These are phyloP conservation scores for Cichorium intybus DNA, from an alignment of 140 eudicot species.

Conservation along the genomic window DNA sequence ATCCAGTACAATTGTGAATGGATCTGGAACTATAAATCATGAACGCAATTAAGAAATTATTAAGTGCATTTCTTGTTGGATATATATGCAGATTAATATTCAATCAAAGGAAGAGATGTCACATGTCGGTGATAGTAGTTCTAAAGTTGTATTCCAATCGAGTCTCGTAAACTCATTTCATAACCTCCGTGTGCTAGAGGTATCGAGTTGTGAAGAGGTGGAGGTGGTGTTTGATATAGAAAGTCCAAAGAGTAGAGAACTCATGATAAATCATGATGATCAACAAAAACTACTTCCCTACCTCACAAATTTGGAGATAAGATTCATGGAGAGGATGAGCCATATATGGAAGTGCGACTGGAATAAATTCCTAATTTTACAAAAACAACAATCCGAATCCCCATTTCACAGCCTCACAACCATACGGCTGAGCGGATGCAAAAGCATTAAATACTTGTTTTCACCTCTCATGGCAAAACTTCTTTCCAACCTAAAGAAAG, in stretches of 20 bases:
- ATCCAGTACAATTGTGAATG: not conserved
- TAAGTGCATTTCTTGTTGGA: too few species aligned
- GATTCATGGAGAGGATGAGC: not conserved
- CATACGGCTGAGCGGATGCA: not conserved
- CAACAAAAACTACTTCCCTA: too few species aligned
- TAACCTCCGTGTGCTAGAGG: not conserved
- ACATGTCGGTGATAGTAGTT: too few species aligned
- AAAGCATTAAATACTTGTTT: constrained; percentile 17
- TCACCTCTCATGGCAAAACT: constrained; percentile 21
- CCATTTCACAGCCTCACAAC: not conserved
- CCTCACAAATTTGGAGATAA: not conserved
- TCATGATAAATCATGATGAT: not conserved
- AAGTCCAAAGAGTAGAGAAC: not conserved
- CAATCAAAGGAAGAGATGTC: too few species aligned
- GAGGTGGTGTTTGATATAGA: not conserved
- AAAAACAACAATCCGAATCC: not conserved
- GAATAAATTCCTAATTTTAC: not conserved
- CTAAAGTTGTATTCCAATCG: not conserved
- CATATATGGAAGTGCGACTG: not conserved
- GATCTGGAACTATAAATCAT: not conserved
- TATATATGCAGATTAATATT: too few species aligned
- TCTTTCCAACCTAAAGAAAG: not conserved
- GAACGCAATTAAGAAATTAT: too few species aligned
- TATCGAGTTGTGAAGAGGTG: not conserved
- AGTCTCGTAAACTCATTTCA: not conserved